Conservation (phyloP, 306 rosid species). For the Vicia faba region DNA sequence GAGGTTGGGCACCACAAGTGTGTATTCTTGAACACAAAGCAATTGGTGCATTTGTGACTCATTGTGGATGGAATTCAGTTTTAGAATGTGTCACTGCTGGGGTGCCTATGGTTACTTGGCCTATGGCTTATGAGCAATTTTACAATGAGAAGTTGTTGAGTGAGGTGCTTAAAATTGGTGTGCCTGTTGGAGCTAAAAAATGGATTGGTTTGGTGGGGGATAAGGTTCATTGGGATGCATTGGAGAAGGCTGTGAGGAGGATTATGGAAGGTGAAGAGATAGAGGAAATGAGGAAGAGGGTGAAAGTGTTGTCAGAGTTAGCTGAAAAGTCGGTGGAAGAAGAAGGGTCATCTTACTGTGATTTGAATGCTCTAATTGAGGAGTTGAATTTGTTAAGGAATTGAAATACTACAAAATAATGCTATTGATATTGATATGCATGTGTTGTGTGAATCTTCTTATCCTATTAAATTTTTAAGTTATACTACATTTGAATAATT, state of each 20-base stretch:
- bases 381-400: constrained; percentile 37
- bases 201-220: background rate
- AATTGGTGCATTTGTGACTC: constrained; percentile 46
- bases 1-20: constrained; percentile 55
- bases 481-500: too few species aligned
- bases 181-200: constrained; percentile 35
- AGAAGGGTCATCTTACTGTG: constrained; percentile 44
- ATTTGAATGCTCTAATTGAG: constrained; percentile 37
- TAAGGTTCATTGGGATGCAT: background rate
- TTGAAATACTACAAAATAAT: too few species aligned
- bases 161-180: constrained; percentile 34
- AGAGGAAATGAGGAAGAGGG: constrained; percentile 36
- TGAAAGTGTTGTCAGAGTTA: background rate
- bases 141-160: constrained; percentile 47
- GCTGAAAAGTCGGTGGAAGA: constrained; percentile 30
- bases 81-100: constrained; percentile 48
- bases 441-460: too few species aligned
- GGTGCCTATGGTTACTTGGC: constrained; percentile 56
- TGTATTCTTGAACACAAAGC: constrained; percentile 46
- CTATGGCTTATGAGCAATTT: constrained; percentile 38
- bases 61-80: constrained; percentile 59
- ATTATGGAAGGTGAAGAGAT: constrained; percentile 41
- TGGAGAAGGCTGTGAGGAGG: constrained; percentile 37
- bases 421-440: too few species aligned
- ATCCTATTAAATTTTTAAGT: too few species aligned